Base-by-base conservation (phyloP, 2,329 filamentous ascomycete genomes). In the Rachicladosporium sp. region DNA sequence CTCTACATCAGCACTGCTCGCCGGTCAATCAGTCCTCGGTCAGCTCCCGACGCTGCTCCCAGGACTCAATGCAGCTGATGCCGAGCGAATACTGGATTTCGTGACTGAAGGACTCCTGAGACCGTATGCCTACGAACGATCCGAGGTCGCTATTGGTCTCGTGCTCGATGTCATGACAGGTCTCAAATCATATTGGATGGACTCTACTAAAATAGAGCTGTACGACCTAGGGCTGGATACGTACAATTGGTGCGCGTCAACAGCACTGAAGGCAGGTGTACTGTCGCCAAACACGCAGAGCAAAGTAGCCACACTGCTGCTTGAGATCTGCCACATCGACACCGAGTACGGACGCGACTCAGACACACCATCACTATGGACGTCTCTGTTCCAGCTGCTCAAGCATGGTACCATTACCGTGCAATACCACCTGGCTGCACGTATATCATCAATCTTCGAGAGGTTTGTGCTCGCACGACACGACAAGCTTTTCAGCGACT, bases 391-490 rank as follows among this genome's bases (percentile, higher is more conserved):
- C 40, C 71, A 70, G 8, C 74, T 96, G 13, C 66, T 96, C 6
- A 65, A 72, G 32, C 67, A 72, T 10, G 77, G 80, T 1, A 68
- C 74, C 38, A 74, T 89, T 51, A 60, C 68, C 8, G 80, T 91
- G 35, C 91, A 93, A 52, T 87, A 82, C 52, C 74, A 73, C 43
- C 74, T 94, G 38, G 80, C 82, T 0, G 67, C 75, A 40, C 70
- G 72, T 2, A 66, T 96, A 11, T 75, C 85, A 1, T 67, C 68
- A 4, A 69, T 98, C 19, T 98, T 98, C 57, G 73, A 77, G 9
- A 71, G 83, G 2, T 96, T 83, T 53, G 71, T 88, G n/a, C 69
- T 95, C 1, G 81, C 80, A 49, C 70, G 81, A 34, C 91, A 98
- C 50, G 84, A 93, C 42, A 74, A 78, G 4, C 76, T 96, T 10